Evolutionary conservation across 2,329 filamentous ascomycete species (phyloP), one percentile per base, ranked within the genome.

Genomic region (Xylaria sp.): DNA sequence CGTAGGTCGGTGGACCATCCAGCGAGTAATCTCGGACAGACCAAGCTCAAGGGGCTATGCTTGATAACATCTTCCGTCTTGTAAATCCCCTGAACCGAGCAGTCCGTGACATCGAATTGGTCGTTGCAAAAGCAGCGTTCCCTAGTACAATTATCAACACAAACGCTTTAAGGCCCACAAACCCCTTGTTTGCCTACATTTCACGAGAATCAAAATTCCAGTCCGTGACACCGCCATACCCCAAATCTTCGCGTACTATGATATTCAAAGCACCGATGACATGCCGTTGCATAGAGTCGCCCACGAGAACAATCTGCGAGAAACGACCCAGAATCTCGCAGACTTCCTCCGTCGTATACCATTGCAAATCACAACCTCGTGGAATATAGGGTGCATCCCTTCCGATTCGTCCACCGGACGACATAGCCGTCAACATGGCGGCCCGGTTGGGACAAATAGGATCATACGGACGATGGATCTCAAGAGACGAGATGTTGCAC

Each of bases 251-350:
- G 5, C 78, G 69, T 37, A 80, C 64, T 44, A 80, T 66, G 4
- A 80, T 73, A 59, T 80, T 79, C 55, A 80, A 64, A 47, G 76
- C 76, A 0, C 78, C 78, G 39, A 78, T 76, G 10, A 80, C 73
- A 66, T 80, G 78, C 47, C 78, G 70, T 65, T 80, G 66, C 78
- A 80, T 80, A 11, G 76, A 79, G 63, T 80, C 78, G 3, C 77
- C 78, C 4, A 78, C 68, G n/a, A 80, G 66, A 47, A 80, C 67
- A 42, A 80, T 74, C 59, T 78, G 78, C 18, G 78, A 76, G 62
- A 78, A 80, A 2, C 77, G 70, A 11, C 71, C 71, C 10, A 80
- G 63, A 37, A 79, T 76, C 57, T 76, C 73, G 59, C 78, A 80
- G 7, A 76, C 71, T 60, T 80, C 76, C 56, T 73, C 70, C 1